Conservation (phyloP, 192 early-diverging fungal genomes). For the Tieghemiomyces parasiticus region DNA sequence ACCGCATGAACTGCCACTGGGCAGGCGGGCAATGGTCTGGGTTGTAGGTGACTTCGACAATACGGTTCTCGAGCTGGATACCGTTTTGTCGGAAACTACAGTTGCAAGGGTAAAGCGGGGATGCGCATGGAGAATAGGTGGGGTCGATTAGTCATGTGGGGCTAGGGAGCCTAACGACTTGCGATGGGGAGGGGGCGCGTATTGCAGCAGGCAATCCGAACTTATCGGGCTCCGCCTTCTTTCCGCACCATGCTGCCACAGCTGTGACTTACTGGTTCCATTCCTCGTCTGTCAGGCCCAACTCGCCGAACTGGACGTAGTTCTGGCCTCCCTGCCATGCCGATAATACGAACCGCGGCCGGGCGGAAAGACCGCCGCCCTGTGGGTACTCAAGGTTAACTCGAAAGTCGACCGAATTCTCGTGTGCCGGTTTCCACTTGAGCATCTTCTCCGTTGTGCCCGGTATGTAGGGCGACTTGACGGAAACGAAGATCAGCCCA, state of each 20-base stretch:
- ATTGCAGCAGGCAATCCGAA: no score
- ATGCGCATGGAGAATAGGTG: no score
- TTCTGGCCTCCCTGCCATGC: slow-evolving; percentile 29
- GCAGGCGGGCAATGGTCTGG: slow-evolving; percentile 21
- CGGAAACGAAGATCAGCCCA: slow-evolving; percentile 61
- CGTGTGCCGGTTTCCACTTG: slow-evolving; percentile 76
- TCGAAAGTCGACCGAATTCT: slow-evolving; percentile 68
- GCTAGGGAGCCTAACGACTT: no score
- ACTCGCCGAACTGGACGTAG: slow-evolving; percentile 28
- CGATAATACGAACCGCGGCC: slow-evolving; percentile 29
- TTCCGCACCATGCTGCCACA: no score
- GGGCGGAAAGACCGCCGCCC: slow-evolving; percentile 14
- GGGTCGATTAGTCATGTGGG: no score
- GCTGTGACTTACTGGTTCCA: slow-evolving; percentile 26
- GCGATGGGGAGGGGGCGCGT: no score
- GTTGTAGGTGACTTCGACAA: slow-evolving; percentile 51
- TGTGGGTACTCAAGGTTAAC: slow-evolving; percentile 22
- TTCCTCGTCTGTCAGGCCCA: slow-evolving; percentile 38
- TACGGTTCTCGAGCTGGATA: slow-evolving; percentile 28
- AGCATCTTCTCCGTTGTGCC: slow-evolving; percentile 60
- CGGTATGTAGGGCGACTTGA: slow-evolving; percentile 35
- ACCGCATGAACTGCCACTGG: slow-evolving; percentile 58
- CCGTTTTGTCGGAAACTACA: background rate
- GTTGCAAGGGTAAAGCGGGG: no score
- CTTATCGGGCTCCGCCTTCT: no score